Percentiles rank a stretch among this genome's conserved stretches.
phyloP scores from a whole-genome alignment of 805 yeast species.

The Ascoidea tarda region DNA sequence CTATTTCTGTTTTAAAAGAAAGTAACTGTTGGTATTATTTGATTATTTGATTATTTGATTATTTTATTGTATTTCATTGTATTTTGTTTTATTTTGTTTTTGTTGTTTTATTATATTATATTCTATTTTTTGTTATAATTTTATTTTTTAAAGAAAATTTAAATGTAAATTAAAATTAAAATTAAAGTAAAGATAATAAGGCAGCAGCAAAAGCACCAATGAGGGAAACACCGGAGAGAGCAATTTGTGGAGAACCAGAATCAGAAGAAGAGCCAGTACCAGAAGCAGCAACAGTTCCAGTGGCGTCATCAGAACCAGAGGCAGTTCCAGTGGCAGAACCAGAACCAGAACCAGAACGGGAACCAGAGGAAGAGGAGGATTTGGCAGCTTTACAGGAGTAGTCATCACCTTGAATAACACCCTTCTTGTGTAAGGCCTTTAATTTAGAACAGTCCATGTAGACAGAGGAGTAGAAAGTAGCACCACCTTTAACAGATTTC shows the following conservation, averaged over 20 bases:
- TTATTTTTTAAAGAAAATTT: background rate
- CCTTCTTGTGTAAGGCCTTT: slow-evolving; percentile 55
- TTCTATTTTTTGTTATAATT: too few relatives aligned
- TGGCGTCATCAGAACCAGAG: slow-evolving; percentile 14
- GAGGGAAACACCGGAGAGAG: slow-evolving; percentile 12
- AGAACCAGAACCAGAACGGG: slow-evolving; percentile 19
- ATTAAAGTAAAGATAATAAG: slow-evolving; percentile 3
- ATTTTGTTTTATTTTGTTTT: too few relatives aligned
- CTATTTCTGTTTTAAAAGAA: too few relatives aligned
- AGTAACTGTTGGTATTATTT: too few relatives aligned
- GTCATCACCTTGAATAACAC: slow-evolving; percentile 84
- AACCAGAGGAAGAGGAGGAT: slow-evolving; percentile 29
- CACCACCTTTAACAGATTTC: slow-evolving; percentile 84
- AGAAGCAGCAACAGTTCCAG: slow-evolving; percentile 17
- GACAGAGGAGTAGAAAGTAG: slow-evolving; percentile 60
- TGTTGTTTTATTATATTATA: too few relatives aligned
- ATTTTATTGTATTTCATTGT: too few relatives aligned
- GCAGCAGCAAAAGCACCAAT: slow-evolving; percentile 13
- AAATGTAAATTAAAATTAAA: background rate
- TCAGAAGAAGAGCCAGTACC: slow-evolving; percentile 30
- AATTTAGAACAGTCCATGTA: slow-evolving; percentile 74
- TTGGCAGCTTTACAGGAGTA: slow-evolving; percentile 62
- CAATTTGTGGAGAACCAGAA: slow-evolving; percentile 14
- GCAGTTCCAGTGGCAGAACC: slow-evolving; percentile 15
- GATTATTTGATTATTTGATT: too few relatives aligned